Evolutionary conservation across 2,329 filamentous ascomycete genomes (phyloP).

Genomic region (Cercospora zeae-maydis): DNA sequence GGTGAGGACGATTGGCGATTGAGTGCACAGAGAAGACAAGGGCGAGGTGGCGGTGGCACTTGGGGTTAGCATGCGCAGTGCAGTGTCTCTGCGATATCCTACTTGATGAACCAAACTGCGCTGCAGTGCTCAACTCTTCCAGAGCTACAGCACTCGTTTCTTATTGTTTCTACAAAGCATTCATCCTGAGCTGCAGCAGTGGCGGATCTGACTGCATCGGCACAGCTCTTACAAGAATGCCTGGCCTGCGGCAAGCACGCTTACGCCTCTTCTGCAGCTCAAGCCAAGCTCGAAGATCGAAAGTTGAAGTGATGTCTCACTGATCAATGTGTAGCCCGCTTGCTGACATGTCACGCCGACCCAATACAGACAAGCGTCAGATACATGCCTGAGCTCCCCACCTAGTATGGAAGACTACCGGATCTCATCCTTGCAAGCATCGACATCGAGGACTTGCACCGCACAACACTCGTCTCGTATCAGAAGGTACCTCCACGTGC

Average conservation of each 20-base stretch:
- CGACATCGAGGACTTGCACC: neutral
- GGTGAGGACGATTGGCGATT: constrained; percentile 94
- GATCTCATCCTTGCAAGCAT: neutral
- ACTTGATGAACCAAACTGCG: neutral
- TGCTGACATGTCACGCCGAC: neutral
- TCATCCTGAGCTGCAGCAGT: neutral
- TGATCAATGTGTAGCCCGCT: neutral
- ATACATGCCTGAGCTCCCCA: neutral
- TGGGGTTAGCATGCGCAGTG: constrained; percentile 62
- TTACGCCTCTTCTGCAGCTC: neutral
- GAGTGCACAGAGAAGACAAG: constrained; percentile 79
- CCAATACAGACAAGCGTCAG: neutral
- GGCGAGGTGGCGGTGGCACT: constrained; percentile 84
- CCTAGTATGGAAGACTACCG: neutral
- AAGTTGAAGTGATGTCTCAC: neutral
- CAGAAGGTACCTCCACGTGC: neutral
- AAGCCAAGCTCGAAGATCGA: no score
- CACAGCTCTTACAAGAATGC: neutral
- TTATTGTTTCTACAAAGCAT: neutral
- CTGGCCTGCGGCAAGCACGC: neutral
- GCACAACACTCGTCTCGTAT: neutral
- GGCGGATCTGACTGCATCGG: neutral
- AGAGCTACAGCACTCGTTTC: neutral
- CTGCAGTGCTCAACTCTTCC: neutral
- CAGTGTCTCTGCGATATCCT: neutral